A percentile compares a stretch with the other conserved stretches of the same genome.
These are phyloP conservation scores for Cyberlindnera bimundalis DNA, from an alignment of 805 yeast genomes.

Conservation along the genomic window DNA sequence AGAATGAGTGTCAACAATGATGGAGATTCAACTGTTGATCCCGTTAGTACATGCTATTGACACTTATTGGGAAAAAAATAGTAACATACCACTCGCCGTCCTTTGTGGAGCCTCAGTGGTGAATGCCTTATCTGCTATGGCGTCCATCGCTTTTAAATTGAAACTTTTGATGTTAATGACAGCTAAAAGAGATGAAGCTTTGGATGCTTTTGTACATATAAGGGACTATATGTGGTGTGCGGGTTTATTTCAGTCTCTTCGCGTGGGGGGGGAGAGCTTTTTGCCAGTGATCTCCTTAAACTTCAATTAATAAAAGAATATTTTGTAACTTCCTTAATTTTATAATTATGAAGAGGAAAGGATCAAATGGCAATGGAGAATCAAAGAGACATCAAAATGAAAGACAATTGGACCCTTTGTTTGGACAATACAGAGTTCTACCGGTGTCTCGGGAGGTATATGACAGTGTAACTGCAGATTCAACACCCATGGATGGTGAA, in stretches of 20 bases:
- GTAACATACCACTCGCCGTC: conserved; percentile 33
- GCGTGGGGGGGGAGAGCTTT: too few relatives aligned
- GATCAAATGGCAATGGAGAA: not conserved
- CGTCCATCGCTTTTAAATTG: conserved; percentile 50
- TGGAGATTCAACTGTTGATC: conserved; percentile 70
- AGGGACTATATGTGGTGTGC: not conserved
- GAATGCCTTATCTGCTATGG: conserved; percentile 59
- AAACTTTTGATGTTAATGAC: too few relatives aligned
- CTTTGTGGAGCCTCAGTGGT: conserved; percentile 24
- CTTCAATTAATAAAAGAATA: too few relatives aligned
- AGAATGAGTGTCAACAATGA: conserved; percentile 74
- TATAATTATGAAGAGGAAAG: conserved; percentile 7
- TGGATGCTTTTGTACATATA: too few relatives aligned
- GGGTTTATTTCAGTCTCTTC: not conserved
- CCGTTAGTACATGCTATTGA: conserved; percentile 17
- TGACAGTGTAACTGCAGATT: conserved; percentile 14
- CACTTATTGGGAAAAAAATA: not conserved
- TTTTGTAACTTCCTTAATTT: too few relatives aligned
- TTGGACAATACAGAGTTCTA: conserved; percentile 25
- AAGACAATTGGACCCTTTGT: conserved; percentile 21
- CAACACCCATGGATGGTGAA: conserved; percentile 25
- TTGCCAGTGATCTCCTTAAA: too few relatives aligned
- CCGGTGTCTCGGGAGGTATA: conserved; percentile 21
- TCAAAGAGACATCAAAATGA: conserved; percentile 2
- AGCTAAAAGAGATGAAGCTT: too few relatives aligned